Base-by-base conservation (phyloP, 768 basidiomycete species). In the Pholiota microspora region DNA sequence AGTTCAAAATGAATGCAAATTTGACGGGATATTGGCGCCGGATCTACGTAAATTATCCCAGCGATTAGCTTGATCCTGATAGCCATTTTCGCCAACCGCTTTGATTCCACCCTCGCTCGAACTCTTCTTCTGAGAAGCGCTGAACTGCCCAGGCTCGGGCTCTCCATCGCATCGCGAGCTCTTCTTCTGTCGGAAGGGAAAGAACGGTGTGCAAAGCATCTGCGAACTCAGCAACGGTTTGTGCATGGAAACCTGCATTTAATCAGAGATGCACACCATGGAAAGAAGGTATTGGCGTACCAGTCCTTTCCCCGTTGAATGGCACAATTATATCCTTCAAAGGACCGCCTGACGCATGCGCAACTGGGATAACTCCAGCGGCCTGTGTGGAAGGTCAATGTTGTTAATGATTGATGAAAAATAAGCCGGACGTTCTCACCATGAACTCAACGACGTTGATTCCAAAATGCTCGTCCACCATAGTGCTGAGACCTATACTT, bases 391-490 rank as follows among this genome's bases (percentile, higher is more conserved):
- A 35, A 9, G 40, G 9, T 13, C 7, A 21, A 38, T 15, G 24
- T 36, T 16, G 32, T 21, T 44, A 18, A 40, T 21, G 23, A 51
- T 28, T 28, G 42, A 28, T n/a, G n/a, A n/a, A n/a, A n/a, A n/a
- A n/a, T n/a, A n/a, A n/a, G n/a, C n/a, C n/a, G 15, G n/a, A 45
- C 8, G 15, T 4, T 68, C 81, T 59, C 46, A 91, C 95, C 95
- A 98, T 96, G 62, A 91, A 96, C 68, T 99, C 96, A 7, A 99
- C 96, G 32, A 99, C 80, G 62, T 94, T 97, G 68, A 99, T 98
- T 2, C 97, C 96, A 58, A 98, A 99, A 67, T 99, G 96, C 69
- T 99, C 96, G 64, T 98, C 94, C 0, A 94, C 81, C 96, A 99
- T 99, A 12, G 96, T 97, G 64, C 92, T 95, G 23, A 98, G 67